These are phyloP conservation scores for Russula foetens DNA, from an alignment of 768 basidiomycete species.

Conservation along the genomic window DNA sequence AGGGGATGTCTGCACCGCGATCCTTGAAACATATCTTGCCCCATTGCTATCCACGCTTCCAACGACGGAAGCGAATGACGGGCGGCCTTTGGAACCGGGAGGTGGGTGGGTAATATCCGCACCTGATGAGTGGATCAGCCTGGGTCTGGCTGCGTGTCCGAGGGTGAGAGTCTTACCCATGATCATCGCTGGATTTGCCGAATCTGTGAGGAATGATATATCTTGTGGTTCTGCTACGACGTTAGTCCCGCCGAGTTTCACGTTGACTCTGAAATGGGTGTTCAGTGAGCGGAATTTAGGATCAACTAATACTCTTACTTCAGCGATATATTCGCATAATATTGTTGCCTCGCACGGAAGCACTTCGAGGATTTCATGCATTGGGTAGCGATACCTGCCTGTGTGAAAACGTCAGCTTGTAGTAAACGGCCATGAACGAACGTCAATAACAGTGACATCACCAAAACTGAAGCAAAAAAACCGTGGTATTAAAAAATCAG, in stretches of 20 bases:
- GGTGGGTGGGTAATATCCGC: conserved; percentile 77
- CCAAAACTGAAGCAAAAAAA: neutral
- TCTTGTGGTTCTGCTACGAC: conserved; percentile 60
- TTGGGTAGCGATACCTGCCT: conserved; percentile 71
- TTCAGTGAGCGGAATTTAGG: neutral
- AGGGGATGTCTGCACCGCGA: conserved; percentile 53
- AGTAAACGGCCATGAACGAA: neutral
- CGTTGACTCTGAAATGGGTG: conserved; percentile 50
- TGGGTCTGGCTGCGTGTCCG: neutral
- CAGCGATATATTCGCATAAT: conserved; percentile 69
- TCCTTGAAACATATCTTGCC: conserved; percentile 56
- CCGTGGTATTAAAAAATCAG: neutral
- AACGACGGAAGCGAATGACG: conserved; percentile 73
- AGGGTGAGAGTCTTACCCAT: conserved; percentile 42
- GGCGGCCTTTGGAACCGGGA: conserved; percentile 53
- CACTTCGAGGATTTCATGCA: conserved; percentile 63
- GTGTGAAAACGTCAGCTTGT: neutral
- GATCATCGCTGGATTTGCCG: conserved; percentile 63
- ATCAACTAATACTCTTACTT: conserved; percentile 40
- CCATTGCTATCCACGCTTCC: conserved; percentile 68
- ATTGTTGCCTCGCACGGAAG: conserved; percentile 57
- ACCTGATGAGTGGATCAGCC: conserved; percentile 24
- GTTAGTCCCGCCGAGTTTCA: conserved; percentile 79
- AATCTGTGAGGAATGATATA: conserved; percentile 56
- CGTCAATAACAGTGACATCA: neutral